Percentiles rank a stretch among this genome's conserved stretches.
These are phyloP conservation scores for Apiospora malaysiana DNA, from an alignment of 2,329 filamentous ascomycete genomes.

Conservation along the genomic window DNA sequence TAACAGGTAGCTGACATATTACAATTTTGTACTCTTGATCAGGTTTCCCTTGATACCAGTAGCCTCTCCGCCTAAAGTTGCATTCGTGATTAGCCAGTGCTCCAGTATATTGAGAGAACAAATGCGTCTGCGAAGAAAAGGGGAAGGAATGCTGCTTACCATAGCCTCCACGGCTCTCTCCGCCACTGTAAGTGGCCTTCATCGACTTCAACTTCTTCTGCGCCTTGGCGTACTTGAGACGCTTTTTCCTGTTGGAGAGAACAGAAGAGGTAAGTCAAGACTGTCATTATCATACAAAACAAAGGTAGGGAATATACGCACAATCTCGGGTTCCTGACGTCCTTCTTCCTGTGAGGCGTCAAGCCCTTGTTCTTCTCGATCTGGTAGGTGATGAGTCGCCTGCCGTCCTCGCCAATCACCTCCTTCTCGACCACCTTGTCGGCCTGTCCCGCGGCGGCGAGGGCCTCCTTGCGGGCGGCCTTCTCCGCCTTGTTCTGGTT, in stretches of 20 bases:
- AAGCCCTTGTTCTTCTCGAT: slow-evolving; percentile 96
- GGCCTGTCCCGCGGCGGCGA: slow-evolving; percentile 66
- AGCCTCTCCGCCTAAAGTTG: slow-evolving; percentile 71
- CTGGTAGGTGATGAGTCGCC: slow-evolving; percentile 88
- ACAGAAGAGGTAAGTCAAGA: neutral
- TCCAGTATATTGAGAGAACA: neutral
- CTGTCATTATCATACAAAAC: neutral
- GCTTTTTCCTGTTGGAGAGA: slow-evolving; percentile 2
- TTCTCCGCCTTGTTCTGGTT: slow-evolving; percentile 78
- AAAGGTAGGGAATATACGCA: neutral
- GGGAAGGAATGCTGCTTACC: slow-evolving; percentile 40
- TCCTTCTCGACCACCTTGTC: slow-evolving; percentile 70
- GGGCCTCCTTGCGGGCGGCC: slow-evolving; percentile 59
- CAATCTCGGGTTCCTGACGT: slow-evolving; percentile 42
- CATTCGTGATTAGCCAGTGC: neutral
- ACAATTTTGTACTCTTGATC: slow-evolving; percentile 93
- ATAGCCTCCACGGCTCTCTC: slow-evolving; percentile 85
- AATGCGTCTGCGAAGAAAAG: neutral
- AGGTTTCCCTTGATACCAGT: slow-evolving; percentile 95
- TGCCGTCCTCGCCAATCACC: slow-evolving; percentile 79
- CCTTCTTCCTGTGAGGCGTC: slow-evolving; percentile 68
- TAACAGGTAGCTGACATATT: slow-evolving; percentile 35
- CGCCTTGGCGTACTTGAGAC: slow-evolving; percentile 79
- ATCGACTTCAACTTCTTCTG: slow-evolving; percentile 95
- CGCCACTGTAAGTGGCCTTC: slow-evolving; percentile 84